Percentiles rank a stretch among this genome's conserved stretches.
phyloP scores from a whole-genome alignment of 192 early-diverging fungal species.

The Rhizophlyctis rosea region DNA sequence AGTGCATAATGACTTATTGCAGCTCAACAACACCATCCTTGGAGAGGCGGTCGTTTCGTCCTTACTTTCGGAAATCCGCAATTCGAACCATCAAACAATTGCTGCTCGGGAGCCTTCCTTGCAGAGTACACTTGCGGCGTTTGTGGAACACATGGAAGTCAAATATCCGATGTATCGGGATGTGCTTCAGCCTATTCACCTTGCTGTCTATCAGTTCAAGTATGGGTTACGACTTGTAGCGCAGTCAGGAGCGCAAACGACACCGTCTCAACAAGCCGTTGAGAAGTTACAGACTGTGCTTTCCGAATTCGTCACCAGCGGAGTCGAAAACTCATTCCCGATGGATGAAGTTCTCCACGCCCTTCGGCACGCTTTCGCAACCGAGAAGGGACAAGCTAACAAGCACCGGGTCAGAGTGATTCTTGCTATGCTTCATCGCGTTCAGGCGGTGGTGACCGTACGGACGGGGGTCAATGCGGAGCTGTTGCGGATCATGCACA shows the following conservation, averaged over 20 bases:
- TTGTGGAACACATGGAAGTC: constrained; percentile 56
- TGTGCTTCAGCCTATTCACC: constrained; percentile 65
- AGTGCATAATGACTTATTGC: constrained; percentile 59
- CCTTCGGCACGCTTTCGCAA: background rate
- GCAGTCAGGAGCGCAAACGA: background rate
- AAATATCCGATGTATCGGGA: constrained; percentile 77
- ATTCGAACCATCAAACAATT: background rate
- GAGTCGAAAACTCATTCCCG: background rate
- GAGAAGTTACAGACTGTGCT: background rate
- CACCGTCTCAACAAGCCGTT: background rate
- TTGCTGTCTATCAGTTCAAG: constrained; percentile 72
- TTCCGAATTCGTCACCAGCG: background rate
- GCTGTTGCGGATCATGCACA: constrained; percentile 45
- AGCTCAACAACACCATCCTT: constrained; percentile 54
- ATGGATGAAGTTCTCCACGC: background rate
- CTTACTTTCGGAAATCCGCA: constrained; percentile 29
- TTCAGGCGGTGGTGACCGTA: background rate
- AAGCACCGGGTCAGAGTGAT: background rate
- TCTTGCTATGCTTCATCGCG: constrained; percentile 4
- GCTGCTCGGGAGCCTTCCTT: constrained; percentile 51
- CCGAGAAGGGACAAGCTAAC: no score
- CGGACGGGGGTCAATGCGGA: background rate
- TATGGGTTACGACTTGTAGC: constrained; percentile 65
- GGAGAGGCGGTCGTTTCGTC: constrained; percentile 34
- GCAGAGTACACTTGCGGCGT: constrained; percentile 66